These are phyloP conservation scores for Amniculicola lignicola DNA, from an alignment of 495 filamentous ascomycete species.

Conservation along the genomic window DNA sequence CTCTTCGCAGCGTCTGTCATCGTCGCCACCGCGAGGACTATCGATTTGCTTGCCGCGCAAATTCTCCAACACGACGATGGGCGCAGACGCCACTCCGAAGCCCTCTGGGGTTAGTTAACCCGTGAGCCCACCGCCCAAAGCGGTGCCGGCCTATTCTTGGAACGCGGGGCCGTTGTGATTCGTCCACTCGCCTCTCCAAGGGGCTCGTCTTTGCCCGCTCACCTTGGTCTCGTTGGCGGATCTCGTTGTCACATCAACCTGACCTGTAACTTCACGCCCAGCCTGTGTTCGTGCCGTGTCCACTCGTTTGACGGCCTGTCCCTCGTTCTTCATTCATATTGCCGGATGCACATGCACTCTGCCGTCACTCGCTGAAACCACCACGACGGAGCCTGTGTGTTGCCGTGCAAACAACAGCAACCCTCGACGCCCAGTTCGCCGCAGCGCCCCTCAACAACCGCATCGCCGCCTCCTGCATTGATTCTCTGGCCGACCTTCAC, in stretches of 20 bases:
- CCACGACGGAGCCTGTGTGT: too few species aligned
- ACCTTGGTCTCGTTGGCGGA: neutral
- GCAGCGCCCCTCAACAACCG: neutral
- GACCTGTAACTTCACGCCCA: neutral
- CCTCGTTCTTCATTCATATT: conserved; percentile 7
- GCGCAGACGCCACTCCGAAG: too few species aligned
- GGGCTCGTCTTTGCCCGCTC: conserved; percentile 7
- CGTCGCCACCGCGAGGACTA: too few species aligned
- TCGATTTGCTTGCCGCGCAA: too few species aligned
- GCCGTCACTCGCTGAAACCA: conserved; percentile 30
- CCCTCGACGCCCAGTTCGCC: conserved; percentile 33
- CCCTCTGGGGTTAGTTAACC: too few species aligned
- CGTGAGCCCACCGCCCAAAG: conserved; percentile 13
- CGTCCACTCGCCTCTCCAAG: conserved; percentile 7
- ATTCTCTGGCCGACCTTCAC: too few species aligned
- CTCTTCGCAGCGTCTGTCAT: too few species aligned
- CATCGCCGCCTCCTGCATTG: too few species aligned
- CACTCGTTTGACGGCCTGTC: conserved; percentile 24
- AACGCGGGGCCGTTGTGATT: conserved; percentile 5
- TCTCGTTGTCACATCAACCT: conserved; percentile 16
- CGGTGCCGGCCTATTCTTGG: neutral
- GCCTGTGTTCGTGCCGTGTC: conserved; percentile 18
- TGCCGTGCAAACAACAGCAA: conserved; percentile 8
- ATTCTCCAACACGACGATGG: too few species aligned
- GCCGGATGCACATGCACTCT: conserved; percentile 13